Percentiles rank a stretch among this genome's conserved stretches.
Conservation (phyloP, 2,329 filamentous ascomycete genomes). For the Chalaropsis thielavioides region DNA sequence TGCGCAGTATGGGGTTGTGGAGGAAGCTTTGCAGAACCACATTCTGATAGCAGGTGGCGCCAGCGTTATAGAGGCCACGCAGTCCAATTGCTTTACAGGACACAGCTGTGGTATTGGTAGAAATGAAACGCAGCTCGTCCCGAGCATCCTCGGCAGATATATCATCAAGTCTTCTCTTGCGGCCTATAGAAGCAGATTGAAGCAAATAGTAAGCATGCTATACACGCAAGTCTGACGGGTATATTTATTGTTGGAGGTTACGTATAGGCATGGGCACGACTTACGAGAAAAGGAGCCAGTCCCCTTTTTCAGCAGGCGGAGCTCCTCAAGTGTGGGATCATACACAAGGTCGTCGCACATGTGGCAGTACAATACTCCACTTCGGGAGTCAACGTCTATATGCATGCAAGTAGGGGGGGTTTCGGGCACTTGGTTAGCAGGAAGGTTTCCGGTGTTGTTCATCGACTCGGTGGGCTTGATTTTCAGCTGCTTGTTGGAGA, state of each 20-base stretch:
- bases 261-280: conserved; percentile 20
- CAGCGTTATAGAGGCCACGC: conserved; percentile 89
- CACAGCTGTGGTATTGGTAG: conserved; percentile 60
- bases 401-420: background rate
- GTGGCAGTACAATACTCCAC: conserved; percentile 62
- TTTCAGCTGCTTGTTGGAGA: background rate
- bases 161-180: conserved; percentile 65
- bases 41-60: conserved; percentile 97
- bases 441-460: background rate
- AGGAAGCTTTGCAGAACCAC: conserved; percentile 87
- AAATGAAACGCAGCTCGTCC: conserved; percentile 64
- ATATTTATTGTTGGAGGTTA: background rate
- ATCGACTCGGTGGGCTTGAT: background rate
- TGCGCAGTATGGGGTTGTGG: conserved; percentile 81
- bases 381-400: conserved; percentile 62
- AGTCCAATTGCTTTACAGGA: conserved; percentile 79
- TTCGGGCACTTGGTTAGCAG: conserved; percentile 21
- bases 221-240: background rate
- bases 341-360: conserved; percentile 73
- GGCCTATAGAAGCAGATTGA: conserved; percentile 28
- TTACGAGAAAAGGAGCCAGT: conserved; percentile 50
- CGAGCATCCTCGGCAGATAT: conserved; percentile 48
- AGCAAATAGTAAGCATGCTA: conserved; percentile 13
- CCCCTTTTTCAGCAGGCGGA: conserved; percentile 55
- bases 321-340: conserved; percentile 64